Evolutionary conservation across 441 rosid species (phyloP).

Genomic region (Adansonia rubrostipa): DNA sequence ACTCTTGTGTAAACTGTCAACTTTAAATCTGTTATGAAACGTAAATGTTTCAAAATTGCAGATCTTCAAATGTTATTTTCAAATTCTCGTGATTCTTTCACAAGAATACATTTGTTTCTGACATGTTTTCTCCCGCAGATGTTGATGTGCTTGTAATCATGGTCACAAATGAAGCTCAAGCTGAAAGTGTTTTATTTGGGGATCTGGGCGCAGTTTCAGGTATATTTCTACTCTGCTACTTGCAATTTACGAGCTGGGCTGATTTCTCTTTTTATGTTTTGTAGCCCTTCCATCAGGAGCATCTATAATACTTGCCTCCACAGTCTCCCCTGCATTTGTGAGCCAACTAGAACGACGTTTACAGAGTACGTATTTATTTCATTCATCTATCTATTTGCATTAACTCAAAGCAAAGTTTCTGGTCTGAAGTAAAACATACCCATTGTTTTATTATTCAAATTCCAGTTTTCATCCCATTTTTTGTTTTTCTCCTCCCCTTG

Average conservation of each 20-base stretch:
- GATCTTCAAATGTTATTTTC: slow-evolving; percentile 13
- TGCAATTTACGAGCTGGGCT: slow-evolving; percentile 26
- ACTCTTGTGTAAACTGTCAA: background rate
- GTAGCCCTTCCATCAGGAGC: slow-evolving; percentile 81
- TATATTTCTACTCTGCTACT: slow-evolving; percentile 35
- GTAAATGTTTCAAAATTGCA: slow-evolving; percentile 11
- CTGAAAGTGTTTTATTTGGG: slow-evolving; percentile 80
- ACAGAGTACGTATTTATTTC: slow-evolving; percentile 55
- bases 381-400: slow-evolving; percentile 8
- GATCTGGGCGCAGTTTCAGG: slow-evolving; percentile 86
- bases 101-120: slow-evolving; percentile 15
- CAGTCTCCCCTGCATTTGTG: slow-evolving; percentile 87
- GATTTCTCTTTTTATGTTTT: slow-evolving; percentile 34
- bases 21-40: slow-evolving; percentile 2
- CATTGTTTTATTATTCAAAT: slow-evolving; percentile 14
- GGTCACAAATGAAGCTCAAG: slow-evolving; percentile 96
- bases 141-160: slow-evolving; percentile 85
- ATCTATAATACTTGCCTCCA: slow-evolving; percentile 81
- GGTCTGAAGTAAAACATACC: background rate
- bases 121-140: slow-evolving; percentile 50
- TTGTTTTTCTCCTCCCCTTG: background rate
- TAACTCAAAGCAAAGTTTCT: slow-evolving; percentile 13
- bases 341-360: slow-evolving; percentile 75
- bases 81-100: slow-evolving; percentile 1
- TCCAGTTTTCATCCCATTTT: background rate